Evolutionary conservation across 1,139 yeast species (phyloP).

Genomic region (Magnusiomyces ingens): DNA sequence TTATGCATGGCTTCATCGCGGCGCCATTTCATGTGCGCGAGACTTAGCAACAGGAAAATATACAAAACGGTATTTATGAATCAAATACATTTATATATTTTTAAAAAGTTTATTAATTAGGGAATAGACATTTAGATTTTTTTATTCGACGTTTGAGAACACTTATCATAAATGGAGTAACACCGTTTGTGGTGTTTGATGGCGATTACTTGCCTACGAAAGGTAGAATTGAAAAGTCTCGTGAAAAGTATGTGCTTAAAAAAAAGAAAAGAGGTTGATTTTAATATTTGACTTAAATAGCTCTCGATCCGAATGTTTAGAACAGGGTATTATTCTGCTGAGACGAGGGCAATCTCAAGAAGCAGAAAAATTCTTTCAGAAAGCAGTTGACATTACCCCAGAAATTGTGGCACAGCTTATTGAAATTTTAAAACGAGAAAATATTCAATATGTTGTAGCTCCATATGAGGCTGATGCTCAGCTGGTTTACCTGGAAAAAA

Average conservation of each 20-base stretch:
- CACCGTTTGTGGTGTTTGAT: conserved; percentile 87
- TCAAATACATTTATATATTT: background rate
- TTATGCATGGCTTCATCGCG: conserved; percentile 93
- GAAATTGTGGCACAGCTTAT: conserved; percentile 85
- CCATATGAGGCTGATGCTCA: conserved; percentile 99
- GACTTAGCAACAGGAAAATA: conserved; percentile 70
- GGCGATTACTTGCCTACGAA: conserved; percentile 85
- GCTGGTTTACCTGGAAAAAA: conserved; percentile 78
- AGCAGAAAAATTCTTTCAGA: conserved; percentile 67
- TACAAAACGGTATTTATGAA: conserved; percentile 48
- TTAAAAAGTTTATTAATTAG: background rate
- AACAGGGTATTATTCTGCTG: conserved; percentile 33
- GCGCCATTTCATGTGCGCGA: conserved; percentile 74
- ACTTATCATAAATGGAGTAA: conserved; percentile 59
- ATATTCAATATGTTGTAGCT: conserved; percentile 76
- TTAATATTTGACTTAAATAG: conserved; percentile 1
- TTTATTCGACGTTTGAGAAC: conserved; percentile 57
- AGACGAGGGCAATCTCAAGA: conserved; percentile 46
- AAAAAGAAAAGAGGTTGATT: background rate
- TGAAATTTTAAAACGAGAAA: conserved; percentile 52
- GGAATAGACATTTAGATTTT: conserved; percentile 37
- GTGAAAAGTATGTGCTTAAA: conserved; percentile 36
- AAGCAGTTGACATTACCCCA: conserved; percentile 83
- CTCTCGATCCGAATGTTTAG: conserved; percentile 50
- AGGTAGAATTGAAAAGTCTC: conserved; percentile 59